Evolutionary conservation across 352 stramenopile species (phyloP), one percentile per base, ranked within the genome.

Genomic region (Lagenidium sp.): DNA sequence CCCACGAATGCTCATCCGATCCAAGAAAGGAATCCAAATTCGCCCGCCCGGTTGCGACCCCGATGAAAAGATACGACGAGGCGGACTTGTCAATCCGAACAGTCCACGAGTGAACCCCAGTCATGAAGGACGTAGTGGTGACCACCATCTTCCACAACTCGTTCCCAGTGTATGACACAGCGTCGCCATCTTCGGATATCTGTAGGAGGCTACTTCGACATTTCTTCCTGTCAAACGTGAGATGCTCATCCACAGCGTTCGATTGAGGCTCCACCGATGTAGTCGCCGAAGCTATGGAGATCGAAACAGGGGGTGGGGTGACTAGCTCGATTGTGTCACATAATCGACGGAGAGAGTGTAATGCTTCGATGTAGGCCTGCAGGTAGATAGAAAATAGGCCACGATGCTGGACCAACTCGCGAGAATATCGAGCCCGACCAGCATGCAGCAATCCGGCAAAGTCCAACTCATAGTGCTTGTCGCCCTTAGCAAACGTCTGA

Each of bases 21-120:
- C 97, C 97, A 18, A 99, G 73, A 59, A 99, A 99, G 4, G 94
- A 98, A 36, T 95, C 87, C 12, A 93, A 63, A 53, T 95, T 98
- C 0, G 85, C 88, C 36, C 85, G 71, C 13, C 79, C 65, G 11
- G 85, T 97, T 1, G 94, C 89, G 6, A 99, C 85, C 3, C 97
- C 97, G 40, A 99, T 69, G 57, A 99, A 99, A 0, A 99, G 56
- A 60, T 99, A 98, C 10, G 87, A 83, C 4, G 89, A 96, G 21
- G 85, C 83, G n/a, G 91, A 97, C 50, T 97, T 95, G 15, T 99
- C 94, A 7, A 99, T 72, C 1, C 65, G 71, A 31, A 97, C 50
- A 16, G 82, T 36, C 90, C 90, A 97, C 10, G 60, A 68, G 39
- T 94, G 82, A 4, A 72, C 43, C 1, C 91, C 91, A 0, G 60